Evolutionary conservation across 257 asterid species (phyloP).

Genomic region (Asclepias syriaca): DNA sequence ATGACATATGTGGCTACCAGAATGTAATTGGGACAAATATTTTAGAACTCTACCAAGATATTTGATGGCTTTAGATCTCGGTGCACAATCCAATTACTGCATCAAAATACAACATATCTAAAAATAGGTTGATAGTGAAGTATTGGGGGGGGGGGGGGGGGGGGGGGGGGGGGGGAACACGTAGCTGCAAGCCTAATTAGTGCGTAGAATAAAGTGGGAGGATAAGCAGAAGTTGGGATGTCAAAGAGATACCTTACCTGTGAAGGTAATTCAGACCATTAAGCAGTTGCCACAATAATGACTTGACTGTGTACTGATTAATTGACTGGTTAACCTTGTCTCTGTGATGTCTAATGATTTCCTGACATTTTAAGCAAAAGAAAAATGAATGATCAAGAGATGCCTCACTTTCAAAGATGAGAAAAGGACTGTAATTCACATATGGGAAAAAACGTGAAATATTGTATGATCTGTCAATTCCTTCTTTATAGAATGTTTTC

Average conservation of each 20-base stretch:
- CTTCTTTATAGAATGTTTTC: background rate
- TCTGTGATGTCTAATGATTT: constrained; percentile 91
- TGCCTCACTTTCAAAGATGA: background rate
- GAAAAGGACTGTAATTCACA: background rate
- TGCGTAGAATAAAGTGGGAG: background rate
- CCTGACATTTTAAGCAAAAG: constrained; percentile 43
- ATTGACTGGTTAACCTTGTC: constrained; percentile 92
- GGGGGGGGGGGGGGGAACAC: background rate
- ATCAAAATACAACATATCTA: constrained; percentile 20
- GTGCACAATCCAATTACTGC: constrained; percentile 97
- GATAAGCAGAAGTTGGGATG: background rate
- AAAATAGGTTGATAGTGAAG: constrained; percentile 10
- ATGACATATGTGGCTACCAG: background rate
- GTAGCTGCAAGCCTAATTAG: background rate
- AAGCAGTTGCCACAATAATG: constrained; percentile 97
- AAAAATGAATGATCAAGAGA: background rate
- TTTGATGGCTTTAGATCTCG: constrained; percentile 98
- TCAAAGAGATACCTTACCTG: constrained; percentile 43
- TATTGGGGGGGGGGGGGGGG: background rate
- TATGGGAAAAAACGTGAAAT: background rate
- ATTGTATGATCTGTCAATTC: background rate
- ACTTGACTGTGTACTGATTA: constrained; percentile 75
- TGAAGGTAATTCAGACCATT: constrained; percentile 95
- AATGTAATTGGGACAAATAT: background rate
- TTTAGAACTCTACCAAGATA: constrained; percentile 57